Evolutionary conservation across 768 basidiomycete species (phyloP).

Genomic region (Nevesoporus exiguus): DNA sequence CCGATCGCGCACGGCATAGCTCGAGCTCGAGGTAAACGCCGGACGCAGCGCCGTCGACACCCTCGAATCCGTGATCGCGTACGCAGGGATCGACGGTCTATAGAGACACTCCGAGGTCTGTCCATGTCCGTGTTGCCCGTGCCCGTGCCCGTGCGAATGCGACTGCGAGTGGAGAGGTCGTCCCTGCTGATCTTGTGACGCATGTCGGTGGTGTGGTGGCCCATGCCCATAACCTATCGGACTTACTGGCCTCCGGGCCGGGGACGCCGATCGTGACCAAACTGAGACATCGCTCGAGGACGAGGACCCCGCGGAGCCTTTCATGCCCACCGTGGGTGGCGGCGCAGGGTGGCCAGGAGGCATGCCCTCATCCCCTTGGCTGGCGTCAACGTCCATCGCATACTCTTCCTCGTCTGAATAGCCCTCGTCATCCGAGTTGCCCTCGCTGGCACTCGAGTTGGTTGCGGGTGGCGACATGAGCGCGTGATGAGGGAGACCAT

Average conservation of each 20-base stretch:
- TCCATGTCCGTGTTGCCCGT: background rate
- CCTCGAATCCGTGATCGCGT: slow-evolving; percentile 31
- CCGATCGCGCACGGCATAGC: slow-evolving; percentile 12
- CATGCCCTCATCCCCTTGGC: slow-evolving; percentile 14
- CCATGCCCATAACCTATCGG: slow-evolving; percentile 10
- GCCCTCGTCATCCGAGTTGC: slow-evolving; percentile 27
- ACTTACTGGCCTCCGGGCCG: slow-evolving; percentile 14
- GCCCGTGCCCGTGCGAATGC: background rate
- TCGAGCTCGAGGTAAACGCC: slow-evolving; percentile 29
- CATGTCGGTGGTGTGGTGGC: slow-evolving; percentile 18
- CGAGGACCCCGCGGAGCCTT: slow-evolving; percentile 20
- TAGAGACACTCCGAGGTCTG: slow-evolving; percentile 26
- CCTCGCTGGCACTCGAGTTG: slow-evolving; percentile 28
- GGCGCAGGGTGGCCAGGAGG: slow-evolving; percentile 2
- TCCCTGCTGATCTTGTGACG: slow-evolving; percentile 18
- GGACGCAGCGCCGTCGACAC: slow-evolving; percentile 35
- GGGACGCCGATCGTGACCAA: slow-evolving; percentile 28
- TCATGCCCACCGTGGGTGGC: slow-evolving; percentile 6
- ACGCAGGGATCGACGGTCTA: slow-evolving; percentile 30
- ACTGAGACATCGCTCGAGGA: slow-evolving; percentile 22
- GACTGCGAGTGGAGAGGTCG: slow-evolving; percentile 1
- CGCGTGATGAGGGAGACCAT: slow-evolving; percentile 6
- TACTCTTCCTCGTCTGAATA: slow-evolving; percentile 29
- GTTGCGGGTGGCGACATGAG: slow-evolving; percentile 32
- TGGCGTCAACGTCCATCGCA: slow-evolving; percentile 24